Percentiles rank a stretch among this genome's conserved stretches.
These are phyloP conservation scores for Mediolabrus comicus DNA, from an alignment of 108 stramenopile genomes.

Conservation along the genomic window DNA sequence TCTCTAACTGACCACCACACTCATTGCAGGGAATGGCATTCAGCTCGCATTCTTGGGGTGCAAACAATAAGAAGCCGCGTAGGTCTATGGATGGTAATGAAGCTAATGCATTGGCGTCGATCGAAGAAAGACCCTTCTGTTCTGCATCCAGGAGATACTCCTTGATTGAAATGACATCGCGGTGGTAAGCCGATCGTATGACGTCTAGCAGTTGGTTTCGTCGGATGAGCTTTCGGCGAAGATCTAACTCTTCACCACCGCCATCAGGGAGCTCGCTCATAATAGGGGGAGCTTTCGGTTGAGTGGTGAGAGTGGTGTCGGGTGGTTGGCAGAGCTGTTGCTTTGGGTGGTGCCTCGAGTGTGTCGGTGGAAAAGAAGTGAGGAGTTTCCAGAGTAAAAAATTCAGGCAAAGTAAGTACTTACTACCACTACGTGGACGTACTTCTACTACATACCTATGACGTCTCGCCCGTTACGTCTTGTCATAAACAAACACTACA, in stretches of 20 bases:
- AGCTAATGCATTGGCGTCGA: background rate
- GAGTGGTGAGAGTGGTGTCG: too few species aligned
- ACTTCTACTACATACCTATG: too few species aligned
- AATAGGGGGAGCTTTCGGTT: background rate
- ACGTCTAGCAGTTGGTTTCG: constrained; percentile 43
- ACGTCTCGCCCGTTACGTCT: too few species aligned
- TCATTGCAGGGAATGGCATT: constrained; percentile 25
- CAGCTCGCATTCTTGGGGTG: constrained; percentile 52
- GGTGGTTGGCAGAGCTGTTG: too few species aligned
- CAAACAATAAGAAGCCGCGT: constrained; percentile 40
- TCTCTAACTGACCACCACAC: constrained; percentile 47
- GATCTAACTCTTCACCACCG: constrained; percentile 5
- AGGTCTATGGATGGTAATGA: constrained; percentile 51
- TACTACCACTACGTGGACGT: too few species aligned
- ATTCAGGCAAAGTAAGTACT: too few species aligned
- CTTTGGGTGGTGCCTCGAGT: too few species aligned
- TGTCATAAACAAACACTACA: too few species aligned
- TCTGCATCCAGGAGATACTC: constrained; percentile 34
- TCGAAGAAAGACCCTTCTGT: background rate
- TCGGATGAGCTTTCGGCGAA: constrained; percentile 33
- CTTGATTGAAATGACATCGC: constrained; percentile 44
- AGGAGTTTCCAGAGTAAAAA: too few species aligned
- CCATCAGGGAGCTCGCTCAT: background rate
- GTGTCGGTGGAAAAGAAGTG: too few species aligned
- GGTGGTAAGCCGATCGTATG: constrained; percentile 52